A percentile compares a stretch with the other conserved stretches of the same genome.
Evolutionary conservation across 2,329 filamentous ascomycete genomes (phyloP).

Genomic region (Trichoderma cornu-damae): DNA sequence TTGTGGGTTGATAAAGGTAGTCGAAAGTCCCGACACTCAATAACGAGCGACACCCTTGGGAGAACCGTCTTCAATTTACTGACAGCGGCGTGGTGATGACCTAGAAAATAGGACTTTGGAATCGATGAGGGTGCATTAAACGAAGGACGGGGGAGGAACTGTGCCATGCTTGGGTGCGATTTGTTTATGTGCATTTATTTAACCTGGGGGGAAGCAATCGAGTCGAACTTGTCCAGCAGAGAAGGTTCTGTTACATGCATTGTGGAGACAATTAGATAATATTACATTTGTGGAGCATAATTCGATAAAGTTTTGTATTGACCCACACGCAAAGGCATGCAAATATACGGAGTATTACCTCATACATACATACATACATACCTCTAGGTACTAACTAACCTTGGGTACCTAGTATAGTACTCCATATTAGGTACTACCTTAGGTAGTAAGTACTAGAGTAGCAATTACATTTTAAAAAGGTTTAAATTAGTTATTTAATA

Average conservation of each 20-base stretch:
- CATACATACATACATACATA: no score
- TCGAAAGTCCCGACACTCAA: slow-evolving; percentile 93
- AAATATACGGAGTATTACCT: no score
- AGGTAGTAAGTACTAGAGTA: no score
- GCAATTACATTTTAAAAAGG: no score
- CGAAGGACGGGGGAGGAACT: slow-evolving; percentile 66
- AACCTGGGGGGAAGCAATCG: neutral
- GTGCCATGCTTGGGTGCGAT: slow-evolving; percentile 21
- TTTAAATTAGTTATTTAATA: no score
- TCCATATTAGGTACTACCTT: no score
- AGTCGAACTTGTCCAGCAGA: neutral
- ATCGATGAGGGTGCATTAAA: slow-evolving; percentile 72
- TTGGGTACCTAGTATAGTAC: no score
- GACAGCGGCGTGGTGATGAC: slow-evolving; percentile 81
- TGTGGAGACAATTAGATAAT: no score
- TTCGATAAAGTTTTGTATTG: no score
- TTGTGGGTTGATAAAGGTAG: slow-evolving; percentile 87
- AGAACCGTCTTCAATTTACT: slow-evolving; percentile 77
- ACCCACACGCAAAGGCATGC: no score
- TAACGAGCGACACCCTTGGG: slow-evolving; percentile 74
- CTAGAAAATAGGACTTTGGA: slow-evolving; percentile 86
- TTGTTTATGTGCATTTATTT: neutral
- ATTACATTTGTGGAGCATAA: no score
- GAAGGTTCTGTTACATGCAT: slow-evolving; percentile 3
- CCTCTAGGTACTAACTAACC: no score